Evolutionary conservation across 768 basidiomycete genomes (phyloP).

Genomic region (Gyrodon lividus): DNA sequence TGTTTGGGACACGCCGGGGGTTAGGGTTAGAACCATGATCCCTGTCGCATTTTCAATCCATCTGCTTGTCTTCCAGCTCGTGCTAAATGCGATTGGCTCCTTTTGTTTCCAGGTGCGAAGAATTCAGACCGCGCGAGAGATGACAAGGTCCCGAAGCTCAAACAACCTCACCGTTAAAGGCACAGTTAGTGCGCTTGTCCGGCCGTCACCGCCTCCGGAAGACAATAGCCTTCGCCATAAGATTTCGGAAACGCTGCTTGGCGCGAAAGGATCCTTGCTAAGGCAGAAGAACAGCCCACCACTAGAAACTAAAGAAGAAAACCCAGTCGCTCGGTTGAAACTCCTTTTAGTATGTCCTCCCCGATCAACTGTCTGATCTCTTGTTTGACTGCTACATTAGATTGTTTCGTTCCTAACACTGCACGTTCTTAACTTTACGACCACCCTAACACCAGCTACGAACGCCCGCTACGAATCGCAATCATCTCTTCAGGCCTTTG

Average conservation of each 20-base stretch:
- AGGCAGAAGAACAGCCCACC: slow-evolving; percentile 41
- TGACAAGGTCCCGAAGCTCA: slow-evolving; percentile 40
- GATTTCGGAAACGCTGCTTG: slow-evolving; percentile 36
- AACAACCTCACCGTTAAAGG: slow-evolving; percentile 29
- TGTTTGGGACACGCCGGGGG: not conserved
- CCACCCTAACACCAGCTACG: slow-evolving; percentile 77
- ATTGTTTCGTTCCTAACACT: slow-evolving; percentile 89
- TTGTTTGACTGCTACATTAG: slow-evolving; percentile 31
- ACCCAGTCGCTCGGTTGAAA: slow-evolving; percentile 86
- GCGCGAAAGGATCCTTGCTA: slow-evolving; percentile 52
- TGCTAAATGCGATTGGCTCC: slow-evolving; percentile 8
- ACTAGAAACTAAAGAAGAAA: slow-evolving; percentile 54
- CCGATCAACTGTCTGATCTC: not conserved
- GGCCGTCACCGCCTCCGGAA: slow-evolving; percentile 21
- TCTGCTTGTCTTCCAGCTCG: slow-evolving; percentile 5
- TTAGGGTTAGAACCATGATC: slow-evolving; percentile 12
- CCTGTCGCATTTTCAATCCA: slow-evolving; percentile 15
- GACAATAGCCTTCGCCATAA: slow-evolving; percentile 18
- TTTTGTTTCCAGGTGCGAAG: slow-evolving; percentile 55
- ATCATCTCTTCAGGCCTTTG: slow-evolving; percentile 10
- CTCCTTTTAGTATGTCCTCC: slow-evolving; percentile 67
- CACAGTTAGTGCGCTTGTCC: slow-evolving; percentile 30
- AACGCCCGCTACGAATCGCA: slow-evolving; percentile 43
- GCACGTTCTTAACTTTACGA: slow-evolving; percentile 90
- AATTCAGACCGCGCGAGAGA: slow-evolving; percentile 59